These are phyloP conservation scores for Neoboletus brunneissimus DNA, from an alignment of 768 basidiomycete genomes.

Conservation along the genomic window DNA sequence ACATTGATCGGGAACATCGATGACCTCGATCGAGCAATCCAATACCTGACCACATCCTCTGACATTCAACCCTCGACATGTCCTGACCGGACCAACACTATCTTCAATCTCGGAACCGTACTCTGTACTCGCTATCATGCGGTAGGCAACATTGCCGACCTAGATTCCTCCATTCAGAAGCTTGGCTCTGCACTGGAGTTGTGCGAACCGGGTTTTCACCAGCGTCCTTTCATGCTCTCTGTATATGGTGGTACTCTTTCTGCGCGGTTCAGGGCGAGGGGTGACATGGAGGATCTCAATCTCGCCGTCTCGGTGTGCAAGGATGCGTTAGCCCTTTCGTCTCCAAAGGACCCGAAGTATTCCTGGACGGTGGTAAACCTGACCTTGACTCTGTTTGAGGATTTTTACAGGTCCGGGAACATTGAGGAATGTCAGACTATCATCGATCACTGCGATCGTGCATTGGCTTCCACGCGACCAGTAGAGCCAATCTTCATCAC, in stretches of 20 bases:
- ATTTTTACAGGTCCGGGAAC: constrained; percentile 4
- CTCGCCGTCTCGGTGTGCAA: constrained; percentile 16
- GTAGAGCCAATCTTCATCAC: not conserved
- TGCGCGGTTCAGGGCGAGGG: constrained; percentile 14
- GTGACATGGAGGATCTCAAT: constrained; percentile 12
- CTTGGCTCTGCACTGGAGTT: constrained; percentile 13
- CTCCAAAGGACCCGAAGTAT: constrained; percentile 2
- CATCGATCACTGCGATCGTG: constrained; percentile 22
- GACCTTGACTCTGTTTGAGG: constrained; percentile 4
- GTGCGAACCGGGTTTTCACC: constrained; percentile 6
- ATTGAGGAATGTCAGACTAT: constrained; percentile 19
- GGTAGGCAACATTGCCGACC: constrained; percentile 8
- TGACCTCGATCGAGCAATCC: constrained; percentile 27
- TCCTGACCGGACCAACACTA: constrained; percentile 8
- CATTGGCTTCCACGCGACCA: constrained; percentile 2
- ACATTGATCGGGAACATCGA: constrained; percentile 3
- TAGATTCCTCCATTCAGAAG: constrained; percentile 18
- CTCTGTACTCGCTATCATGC: constrained; percentile 10
- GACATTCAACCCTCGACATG: constrained; percentile 12
- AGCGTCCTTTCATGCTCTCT: constrained; percentile 7
- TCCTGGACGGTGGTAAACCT: not conserved
- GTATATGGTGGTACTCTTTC: constrained; percentile 11
- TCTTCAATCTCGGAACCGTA: constrained; percentile 9
- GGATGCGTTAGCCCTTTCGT: constrained; percentile 12
- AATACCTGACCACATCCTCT: constrained; percentile 15